Evolutionary conservation across 1,139 yeast genomes (phyloP).

Genomic region (Yamadazyma dendronema): DNA sequence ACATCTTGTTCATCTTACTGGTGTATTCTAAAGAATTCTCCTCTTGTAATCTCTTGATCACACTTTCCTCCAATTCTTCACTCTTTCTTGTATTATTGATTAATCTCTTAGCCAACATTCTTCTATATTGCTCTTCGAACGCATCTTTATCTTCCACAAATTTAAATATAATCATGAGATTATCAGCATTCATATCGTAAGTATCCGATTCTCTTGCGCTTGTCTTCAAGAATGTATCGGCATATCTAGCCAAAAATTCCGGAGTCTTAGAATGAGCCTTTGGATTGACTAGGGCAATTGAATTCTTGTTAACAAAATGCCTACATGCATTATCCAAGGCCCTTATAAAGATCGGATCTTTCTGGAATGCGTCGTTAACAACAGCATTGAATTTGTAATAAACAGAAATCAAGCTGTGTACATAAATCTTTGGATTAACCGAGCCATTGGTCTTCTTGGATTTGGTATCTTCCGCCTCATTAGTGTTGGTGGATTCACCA

Average conservation of each 20-base stretch:
- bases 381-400: constrained; percentile 66
- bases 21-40: constrained; percentile 93
- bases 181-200: constrained; percentile 74
- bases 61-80: constrained; percentile 80
- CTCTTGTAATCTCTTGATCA: constrained; percentile 83
- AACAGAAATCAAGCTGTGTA: constrained; percentile 70
- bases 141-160: constrained; percentile 93
- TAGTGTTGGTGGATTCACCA: constrained; percentile 25
- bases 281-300: constrained; percentile 66
- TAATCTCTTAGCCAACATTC: constrained; percentile 83
- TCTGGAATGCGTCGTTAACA: constrained; percentile 68
- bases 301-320: constrained; percentile 76
- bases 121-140: constrained; percentile 89
- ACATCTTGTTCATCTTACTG: constrained; percentile 92
- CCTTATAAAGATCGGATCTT: constrained; percentile 77
- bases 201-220: constrained; percentile 69
- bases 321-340: constrained; percentile 90
- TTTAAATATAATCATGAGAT: constrained; percentile 83
- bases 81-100: constrained; percentile 83
- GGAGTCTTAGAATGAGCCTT: constrained; percentile 66
- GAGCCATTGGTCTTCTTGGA: constrained; percentile 21
- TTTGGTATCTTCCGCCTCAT: constrained; percentile 14
- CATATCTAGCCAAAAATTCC: constrained; percentile 84
- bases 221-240: constrained; percentile 79
- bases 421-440: constrained; percentile 76